Conservation (phyloP, 805 yeast genomes). For the Saccharomycopsis capsularis region DNA sequence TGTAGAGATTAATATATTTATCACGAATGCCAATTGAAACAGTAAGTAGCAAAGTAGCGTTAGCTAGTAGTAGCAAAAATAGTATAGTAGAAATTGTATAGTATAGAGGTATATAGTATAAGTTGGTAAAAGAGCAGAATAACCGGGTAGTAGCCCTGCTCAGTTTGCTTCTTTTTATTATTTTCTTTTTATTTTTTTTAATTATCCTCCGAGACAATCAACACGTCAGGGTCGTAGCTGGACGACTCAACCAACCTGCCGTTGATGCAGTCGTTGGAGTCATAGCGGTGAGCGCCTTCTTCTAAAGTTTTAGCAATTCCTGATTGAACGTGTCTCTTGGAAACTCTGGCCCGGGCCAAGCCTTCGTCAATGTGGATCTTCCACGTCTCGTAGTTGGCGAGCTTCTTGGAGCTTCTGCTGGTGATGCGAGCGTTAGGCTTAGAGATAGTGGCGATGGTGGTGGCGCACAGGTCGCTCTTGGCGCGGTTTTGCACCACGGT, state of each 20-base stretch:
- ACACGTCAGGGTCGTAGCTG: constrained; percentile 1
- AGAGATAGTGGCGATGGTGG: not conserved
- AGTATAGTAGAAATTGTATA: not conserved
- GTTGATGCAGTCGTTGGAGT: constrained; percentile 15
- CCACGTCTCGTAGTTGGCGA: constrained; percentile 40
- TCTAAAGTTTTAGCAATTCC: constrained; percentile 43
- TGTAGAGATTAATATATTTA: too few species aligned
- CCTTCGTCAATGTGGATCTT: constrained; percentile 41
- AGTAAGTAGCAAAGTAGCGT: not conserved
- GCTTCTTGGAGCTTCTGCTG: constrained; percentile 20
- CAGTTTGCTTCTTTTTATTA: too few species aligned
- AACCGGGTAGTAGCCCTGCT: too few species aligned
- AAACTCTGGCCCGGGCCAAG: constrained; percentile 50
- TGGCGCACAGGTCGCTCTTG: not conserved
- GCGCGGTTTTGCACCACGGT: not conserved
- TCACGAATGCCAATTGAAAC: too few species aligned
- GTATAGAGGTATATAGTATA: too few species aligned
- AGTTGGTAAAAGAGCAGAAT: too few species aligned
- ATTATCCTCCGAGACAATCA: not conserved
- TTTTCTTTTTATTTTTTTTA: too few species aligned
- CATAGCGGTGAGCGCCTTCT: constrained; percentile 36
- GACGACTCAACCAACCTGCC: constrained; percentile 10
- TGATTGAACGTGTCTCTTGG: constrained; percentile 56
- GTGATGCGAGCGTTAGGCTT: constrained; percentile 3
- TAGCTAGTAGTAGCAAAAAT: not conserved